Evolutionary conservation across 495 filamentous ascomycete species (phyloP).

Genomic region (Penicillium coprophilum): DNA sequence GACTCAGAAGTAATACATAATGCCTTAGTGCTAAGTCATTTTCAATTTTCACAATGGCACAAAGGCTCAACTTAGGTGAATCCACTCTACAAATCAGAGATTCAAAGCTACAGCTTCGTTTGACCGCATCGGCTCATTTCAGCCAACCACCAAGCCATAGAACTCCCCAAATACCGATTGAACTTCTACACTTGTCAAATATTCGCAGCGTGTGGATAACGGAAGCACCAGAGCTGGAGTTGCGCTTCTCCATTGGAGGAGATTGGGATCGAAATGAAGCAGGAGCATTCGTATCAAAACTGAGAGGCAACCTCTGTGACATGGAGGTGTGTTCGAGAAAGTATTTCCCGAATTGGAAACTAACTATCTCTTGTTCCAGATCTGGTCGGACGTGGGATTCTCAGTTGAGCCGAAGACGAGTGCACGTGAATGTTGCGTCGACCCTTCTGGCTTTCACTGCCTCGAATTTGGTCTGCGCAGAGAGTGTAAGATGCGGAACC

Average conservation of each 20-base stretch:
- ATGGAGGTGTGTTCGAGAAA: conserved; percentile 26
- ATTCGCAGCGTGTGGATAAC: conserved; percentile 28
- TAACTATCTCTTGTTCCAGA: conserved; percentile 14
- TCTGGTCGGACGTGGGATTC: conserved; percentile 39
- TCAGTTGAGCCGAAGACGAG: conserved; percentile 24
- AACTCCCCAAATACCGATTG: background rate
- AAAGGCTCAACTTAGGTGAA: conserved; percentile 21
- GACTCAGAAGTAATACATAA: background rate
- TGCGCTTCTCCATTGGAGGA: conserved; percentile 24
- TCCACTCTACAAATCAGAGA: conserved; percentile 7
- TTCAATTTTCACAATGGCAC: conserved; percentile 16
- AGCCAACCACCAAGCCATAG: background rate
- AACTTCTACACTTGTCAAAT: conserved; percentile 6
- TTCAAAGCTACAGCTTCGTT: conserved; percentile 19
- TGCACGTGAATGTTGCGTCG: background rate
- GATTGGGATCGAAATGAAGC: background rate
- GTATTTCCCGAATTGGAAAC: background rate
- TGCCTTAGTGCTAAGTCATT: background rate
- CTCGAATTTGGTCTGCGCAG: conserved; percentile 32
- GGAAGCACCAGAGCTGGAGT: conserved; percentile 30
- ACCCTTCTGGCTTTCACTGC: conserved; percentile 4
- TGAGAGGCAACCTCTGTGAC: conserved; percentile 27
- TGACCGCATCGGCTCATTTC: conserved; percentile 16
- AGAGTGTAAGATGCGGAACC: background rate
- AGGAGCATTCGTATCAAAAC: conserved; percentile 15